Base-by-base conservation (phyloP, 257 asterid genomes). In the Henckelia pumila region DNA sequence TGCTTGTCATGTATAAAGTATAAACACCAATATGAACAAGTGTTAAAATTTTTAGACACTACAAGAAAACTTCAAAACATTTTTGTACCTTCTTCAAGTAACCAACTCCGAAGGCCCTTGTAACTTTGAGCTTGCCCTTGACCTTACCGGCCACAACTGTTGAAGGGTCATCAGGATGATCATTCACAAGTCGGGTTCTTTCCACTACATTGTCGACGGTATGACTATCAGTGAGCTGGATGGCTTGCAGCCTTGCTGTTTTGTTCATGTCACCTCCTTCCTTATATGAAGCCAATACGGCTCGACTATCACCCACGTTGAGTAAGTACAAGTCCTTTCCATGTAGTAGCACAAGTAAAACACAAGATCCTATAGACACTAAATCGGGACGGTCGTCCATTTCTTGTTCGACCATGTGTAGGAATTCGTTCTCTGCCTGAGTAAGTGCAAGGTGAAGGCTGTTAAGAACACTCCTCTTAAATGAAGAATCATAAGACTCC, bases 51-150 rank as follows among this genome's bases (percentile, higher is more conserved):
- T 26, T 44, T 5, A 44, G 20, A 44, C 19, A 7, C 4, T 22
- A 6, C 13, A 8, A 24, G 35, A 72, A 57, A 17, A 32, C 21
- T 23, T 20, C 14, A 10, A 21, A 13, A 8, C 59, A 77, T 16
- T 68, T 16, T 14, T 40, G 20, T 82, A 94, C 99, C 95, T 81
- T 88, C 77, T 94, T 94, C 85, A 94, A 81, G 84, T 94, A 94
- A 66, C 99, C 99, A 59, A 91, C 99, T 57, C 99, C 99, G 49
- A 94, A 89, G 52, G 99, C 99, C 71, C 97, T 81, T 8, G 99
- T 88, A 73, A 94, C 97, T 74, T 85, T 85, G 53, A 94, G 83
- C 85, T 82, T 94, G 67, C 99, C 99, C 78, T 94, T 91, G 40
- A 91, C 91, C 80, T 77, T 91, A 59, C 96, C 96, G 6, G 67